phyloP scores from a whole-genome alignment of 148 eudicot genomes.

The Vaccinium myrtillus region DNA sequence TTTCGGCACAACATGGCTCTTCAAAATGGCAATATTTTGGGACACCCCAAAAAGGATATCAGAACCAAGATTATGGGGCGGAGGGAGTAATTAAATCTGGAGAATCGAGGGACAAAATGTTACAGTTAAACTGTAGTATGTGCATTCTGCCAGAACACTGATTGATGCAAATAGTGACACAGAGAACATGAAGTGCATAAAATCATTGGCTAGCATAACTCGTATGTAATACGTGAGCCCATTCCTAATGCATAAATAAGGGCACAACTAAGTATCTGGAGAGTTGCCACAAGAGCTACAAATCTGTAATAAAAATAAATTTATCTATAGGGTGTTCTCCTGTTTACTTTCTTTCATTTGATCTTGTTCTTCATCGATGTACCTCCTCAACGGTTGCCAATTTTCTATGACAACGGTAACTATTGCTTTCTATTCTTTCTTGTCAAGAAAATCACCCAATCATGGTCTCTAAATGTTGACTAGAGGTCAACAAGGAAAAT shows the following conservation, averaged over 20 bases:
- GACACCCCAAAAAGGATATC: neutral
- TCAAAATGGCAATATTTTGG: neutral
- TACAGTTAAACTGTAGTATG: neutral
- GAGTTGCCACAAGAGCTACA: neutral
- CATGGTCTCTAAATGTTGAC: neutral
- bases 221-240: neutral
- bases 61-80: neutral
- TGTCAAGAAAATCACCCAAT: neutral
- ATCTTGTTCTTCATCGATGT: neutral
- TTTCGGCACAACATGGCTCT: neutral
- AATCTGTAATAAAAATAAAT: neutral
- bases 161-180: neutral
- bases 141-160: neutral
- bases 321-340: neutral
- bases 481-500: neutral
- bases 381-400: neutral
- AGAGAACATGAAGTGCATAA: neutral
- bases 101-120: neutral
- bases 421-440: neutral
- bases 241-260: neutral
- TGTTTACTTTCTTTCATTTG: neutral
- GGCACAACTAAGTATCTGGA: neutral
- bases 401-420: neutral
- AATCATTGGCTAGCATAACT: neutral
- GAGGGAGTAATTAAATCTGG: neutral